phyloP scores from a whole-genome alignment of 177 flowering plant genomes.

The Telopea speciosissima region DNA sequence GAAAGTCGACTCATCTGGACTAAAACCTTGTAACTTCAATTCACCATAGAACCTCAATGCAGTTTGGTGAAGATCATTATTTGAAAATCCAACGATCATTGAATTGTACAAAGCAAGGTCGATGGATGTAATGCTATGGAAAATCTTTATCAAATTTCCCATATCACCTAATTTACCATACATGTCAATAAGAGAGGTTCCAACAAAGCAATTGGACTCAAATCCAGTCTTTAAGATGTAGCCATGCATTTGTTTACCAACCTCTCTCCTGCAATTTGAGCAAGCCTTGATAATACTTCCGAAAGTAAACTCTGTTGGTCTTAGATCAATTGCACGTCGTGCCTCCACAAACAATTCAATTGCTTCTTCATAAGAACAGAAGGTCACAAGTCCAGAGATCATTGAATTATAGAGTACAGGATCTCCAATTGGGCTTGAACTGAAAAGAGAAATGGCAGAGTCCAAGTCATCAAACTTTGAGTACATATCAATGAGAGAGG shows the following conservation, averaged over 20 bases:
- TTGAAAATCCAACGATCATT: slow-evolving; percentile 24
- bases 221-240: slow-evolving; percentile 19
- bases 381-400: slow-evolving; percentile 19
- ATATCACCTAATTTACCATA: slow-evolving; percentile 25
- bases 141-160: slow-evolving; percentile 17
- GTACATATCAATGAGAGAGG: slow-evolving; percentile 27
- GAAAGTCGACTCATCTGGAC: slow-evolving; percentile 19
- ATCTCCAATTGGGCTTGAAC: slow-evolving; percentile 7
- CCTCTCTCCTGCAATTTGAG: slow-evolving; percentile 14
- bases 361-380: slow-evolving; percentile 20
- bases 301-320: slow-evolving; percentile 17
- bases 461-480: slow-evolving; percentile 22
- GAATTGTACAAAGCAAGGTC: slow-evolving; percentile 30
- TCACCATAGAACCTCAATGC: slow-evolving; percentile 17
- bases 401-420: slow-evolving; percentile 20
- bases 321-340: slow-evolving; percentile 8
- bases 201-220: slow-evolving; percentile 22
- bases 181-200: slow-evolving; percentile 32
- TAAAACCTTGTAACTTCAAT: slow-evolving; percentile 12
- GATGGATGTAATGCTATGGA: slow-evolving; percentile 7
- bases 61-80: slow-evolving; percentile 9
- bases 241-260: slow-evolving; percentile 24
- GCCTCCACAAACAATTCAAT: slow-evolving; percentile 18
- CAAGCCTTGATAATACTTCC: slow-evolving; percentile 23
- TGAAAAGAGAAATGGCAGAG: slow-evolving; percentile 13